These are phyloP conservation scores for Podila verticillata DNA, from an alignment of 192 early-diverging fungal species.

Conservation along the genomic window DNA sequence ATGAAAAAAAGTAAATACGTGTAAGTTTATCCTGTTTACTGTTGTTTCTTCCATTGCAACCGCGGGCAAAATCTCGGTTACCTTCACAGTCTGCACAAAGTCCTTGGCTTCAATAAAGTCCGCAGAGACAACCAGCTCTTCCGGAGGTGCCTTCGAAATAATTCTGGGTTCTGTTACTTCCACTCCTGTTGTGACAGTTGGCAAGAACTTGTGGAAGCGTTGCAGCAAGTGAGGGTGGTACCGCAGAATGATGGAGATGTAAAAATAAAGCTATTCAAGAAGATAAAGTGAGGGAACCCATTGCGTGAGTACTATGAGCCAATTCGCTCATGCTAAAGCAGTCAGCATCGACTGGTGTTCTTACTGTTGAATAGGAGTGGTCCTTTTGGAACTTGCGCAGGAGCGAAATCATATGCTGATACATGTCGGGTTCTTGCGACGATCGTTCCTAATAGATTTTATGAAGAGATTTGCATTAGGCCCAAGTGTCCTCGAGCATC, in stretches of 20 bases:
- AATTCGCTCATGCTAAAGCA: background rate
- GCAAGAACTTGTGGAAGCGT: constrained; percentile 43
- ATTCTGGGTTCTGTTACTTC: constrained; percentile 31
- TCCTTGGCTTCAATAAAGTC: constrained; percentile 52
- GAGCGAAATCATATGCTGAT: constrained; percentile 45
- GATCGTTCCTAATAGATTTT: constrained; percentile 25
- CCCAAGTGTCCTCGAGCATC: background rate
- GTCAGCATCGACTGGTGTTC: background rate
- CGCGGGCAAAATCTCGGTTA: too few relatives aligned
- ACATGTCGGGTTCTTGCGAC: constrained; percentile 44
- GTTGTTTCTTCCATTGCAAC: background rate
- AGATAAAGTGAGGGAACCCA: background rate
- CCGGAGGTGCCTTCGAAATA: constrained; percentile 51
- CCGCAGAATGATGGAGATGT: constrained; percentile 42
- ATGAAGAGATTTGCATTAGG: background rate
- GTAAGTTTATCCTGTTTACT: too few relatives aligned
- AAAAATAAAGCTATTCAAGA: constrained; percentile 34
- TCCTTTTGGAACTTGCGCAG: constrained; percentile 51
- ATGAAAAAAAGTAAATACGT: background rate
- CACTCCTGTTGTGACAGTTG: constrained; percentile 12
- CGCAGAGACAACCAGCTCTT: constrained; percentile 44
- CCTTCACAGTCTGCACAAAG: constrained; percentile 51
- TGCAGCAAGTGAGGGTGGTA: constrained; percentile 46
- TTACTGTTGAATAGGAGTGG: constrained; percentile 37
- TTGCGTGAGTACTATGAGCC: too few relatives aligned